Conservation (phyloP, 768 basidiomycete species). For the Amanita polypyramis region DNA sequence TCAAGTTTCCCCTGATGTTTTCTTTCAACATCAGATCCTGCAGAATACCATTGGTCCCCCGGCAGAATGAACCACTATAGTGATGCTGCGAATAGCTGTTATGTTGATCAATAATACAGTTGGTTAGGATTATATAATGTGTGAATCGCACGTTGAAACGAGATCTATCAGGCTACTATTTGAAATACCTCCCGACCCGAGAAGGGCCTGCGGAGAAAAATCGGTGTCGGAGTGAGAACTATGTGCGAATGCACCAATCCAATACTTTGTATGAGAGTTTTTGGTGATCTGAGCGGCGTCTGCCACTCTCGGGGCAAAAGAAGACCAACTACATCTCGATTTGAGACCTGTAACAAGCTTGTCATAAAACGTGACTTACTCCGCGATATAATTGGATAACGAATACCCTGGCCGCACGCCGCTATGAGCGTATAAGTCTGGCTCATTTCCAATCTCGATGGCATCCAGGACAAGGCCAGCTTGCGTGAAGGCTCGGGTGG, state of each 20-base stretch:
- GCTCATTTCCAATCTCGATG: conserved; percentile 56
- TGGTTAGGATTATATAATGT: neutral
- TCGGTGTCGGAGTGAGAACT: conserved; percentile 34
- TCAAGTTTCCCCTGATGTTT: conserved; percentile 45
- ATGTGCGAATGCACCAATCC: conserved; percentile 38
- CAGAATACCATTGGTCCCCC: conserved; percentile 40
- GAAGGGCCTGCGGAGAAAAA: conserved; percentile 55
- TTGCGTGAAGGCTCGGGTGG: conserved; percentile 23
- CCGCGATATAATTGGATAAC: conserved; percentile 32
- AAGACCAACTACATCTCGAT: conserved; percentile 34
- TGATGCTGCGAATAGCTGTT: conserved; percentile 44
- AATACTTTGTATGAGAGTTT: conserved; percentile 31
- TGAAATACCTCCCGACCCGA: conserved; percentile 41
- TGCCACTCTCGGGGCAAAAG: conserved; percentile 40
- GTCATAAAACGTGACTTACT: conserved; percentile 27
- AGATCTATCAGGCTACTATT: conserved; percentile 33
- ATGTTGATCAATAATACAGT: neutral
- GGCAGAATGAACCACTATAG: conserved; percentile 55
- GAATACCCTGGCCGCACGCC: conserved; percentile 31
- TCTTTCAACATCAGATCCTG: conserved; percentile 59
- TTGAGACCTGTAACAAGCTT: neutral
- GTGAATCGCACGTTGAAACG: conserved; percentile 37
- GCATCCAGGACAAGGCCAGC: conserved; percentile 40
- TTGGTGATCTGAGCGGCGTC: conserved; percentile 25
- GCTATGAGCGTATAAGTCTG: conserved; percentile 42